Conservation (phyloP, 371 early-diverging fungal species). For the Syncephalis plumigaleata region DNA sequence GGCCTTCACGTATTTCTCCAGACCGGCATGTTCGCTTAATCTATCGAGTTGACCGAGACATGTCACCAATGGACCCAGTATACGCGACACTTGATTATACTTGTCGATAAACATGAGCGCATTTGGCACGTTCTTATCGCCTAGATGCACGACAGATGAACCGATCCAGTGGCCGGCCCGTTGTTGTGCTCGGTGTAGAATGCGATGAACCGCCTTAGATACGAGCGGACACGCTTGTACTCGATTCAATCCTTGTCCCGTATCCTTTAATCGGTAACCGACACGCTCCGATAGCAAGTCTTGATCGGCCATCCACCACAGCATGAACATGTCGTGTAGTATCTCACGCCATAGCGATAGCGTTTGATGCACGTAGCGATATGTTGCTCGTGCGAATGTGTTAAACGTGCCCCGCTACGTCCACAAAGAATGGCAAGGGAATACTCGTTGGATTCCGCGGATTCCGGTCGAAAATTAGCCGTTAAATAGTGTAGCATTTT, state of each 20-base stretch:
- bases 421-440: slow-evolving; percentile 76
- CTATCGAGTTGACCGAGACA: slow-evolving; percentile 56
- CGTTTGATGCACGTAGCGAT: slow-evolving; percentile 84
- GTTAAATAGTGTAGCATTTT: slow-evolving; percentile 70
- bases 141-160: slow-evolving; percentile 86
- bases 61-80: slow-evolving; percentile 70
- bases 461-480: slow-evolving; percentile 37
- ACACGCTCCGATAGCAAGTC: slow-evolving; percentile 59
- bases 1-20: slow-evolving; percentile 39
- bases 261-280: slow-evolving; percentile 75
- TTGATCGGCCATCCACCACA: slow-evolving; percentile 80
- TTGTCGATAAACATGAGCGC: slow-evolving; percentile 94
- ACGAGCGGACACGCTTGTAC: slow-evolving; percentile 68
- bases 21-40: slow-evolving; percentile 25
- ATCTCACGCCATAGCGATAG: slow-evolving; percentile 89
- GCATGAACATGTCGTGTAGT: slow-evolving; percentile 88
- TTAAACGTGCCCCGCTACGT: slow-evolving; percentile 68
- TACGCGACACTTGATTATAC: slow-evolving; percentile 90
- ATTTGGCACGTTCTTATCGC: slow-evolving; percentile 83
- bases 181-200: slow-evolving; percentile 72
- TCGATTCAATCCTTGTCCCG: slow-evolving; percentile 92
- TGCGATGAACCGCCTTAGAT: slow-evolving; percentile 71
- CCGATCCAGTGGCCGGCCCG: slow-evolving; percentile 86
- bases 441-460: slow-evolving; percentile 29
- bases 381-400: slow-evolving; percentile 83